Evolutionary conservation across 768 basidiomycete genomes (phyloP), one percentile per base, ranked within the genome.

Genomic region (Mycena haematopus): DNA sequence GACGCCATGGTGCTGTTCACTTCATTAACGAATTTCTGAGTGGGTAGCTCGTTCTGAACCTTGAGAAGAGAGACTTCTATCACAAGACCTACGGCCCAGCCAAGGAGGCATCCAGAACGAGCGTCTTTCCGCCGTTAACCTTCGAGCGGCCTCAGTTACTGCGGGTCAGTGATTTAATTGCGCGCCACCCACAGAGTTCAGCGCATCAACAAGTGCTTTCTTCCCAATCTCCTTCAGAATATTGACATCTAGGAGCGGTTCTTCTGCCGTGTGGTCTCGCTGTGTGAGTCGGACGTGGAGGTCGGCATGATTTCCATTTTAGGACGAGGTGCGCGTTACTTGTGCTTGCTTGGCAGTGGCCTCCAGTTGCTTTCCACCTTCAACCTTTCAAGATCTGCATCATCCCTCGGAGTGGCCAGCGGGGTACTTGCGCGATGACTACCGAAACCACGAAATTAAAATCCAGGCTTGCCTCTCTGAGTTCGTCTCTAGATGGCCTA

Each of bases 51-150:
- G 35, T 33, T 29, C 5, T 69, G 29, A 54, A 95, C 97, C 87
- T 99, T 98, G 58, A 99, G 79, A 17, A 96, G 76, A 1, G 95
- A 86, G 1, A 98, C 93, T 69, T 99, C 97, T 2, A 94, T 96
- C n/a, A 99, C 87, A 13, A 99, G 84, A 0, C 96, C 95, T 40
- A 99, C 0, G 97, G 96, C 0, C 96, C 96, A 1, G 95, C 91
- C 14, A 99, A 79, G 3, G 88, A 82, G 5, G 91, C 80, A 70
- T 98, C 95, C 1, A 99, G 83, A n/a, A 99, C 93, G 29, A 99
- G 86, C 0, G 96, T 99, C 80, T 99, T 99, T 47, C 92, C 90
- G 17, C 96, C 96, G 75, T 91, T 93, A 10, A 95, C 90, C 92
- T 94, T 64, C 55, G 47, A 59, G 63, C 25, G 24, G 36, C 45